phyloP scores from a whole-genome alignment of 306 rosid species.

The Cicer cuneatum region DNA sequence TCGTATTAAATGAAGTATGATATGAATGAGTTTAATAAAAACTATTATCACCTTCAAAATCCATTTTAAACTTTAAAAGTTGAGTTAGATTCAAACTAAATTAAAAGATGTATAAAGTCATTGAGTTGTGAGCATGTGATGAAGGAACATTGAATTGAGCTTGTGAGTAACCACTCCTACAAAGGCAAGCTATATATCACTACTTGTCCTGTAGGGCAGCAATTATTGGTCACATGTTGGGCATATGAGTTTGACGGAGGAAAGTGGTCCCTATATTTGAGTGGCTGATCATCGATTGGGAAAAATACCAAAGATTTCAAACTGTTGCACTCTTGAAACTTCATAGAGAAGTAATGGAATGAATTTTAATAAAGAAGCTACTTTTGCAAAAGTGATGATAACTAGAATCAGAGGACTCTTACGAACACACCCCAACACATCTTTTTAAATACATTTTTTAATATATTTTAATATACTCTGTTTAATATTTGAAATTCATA shows the following conservation, averaged over 20 bases:
- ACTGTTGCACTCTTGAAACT: conserved; percentile 17
- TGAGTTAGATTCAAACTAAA: too few relatives aligned
- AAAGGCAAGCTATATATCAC: background rate
- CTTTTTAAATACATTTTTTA: too few relatives aligned
- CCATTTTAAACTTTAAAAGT: too few relatives aligned
- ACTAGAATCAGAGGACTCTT: too few relatives aligned
- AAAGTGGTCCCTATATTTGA: conserved; percentile 19
- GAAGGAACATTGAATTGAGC: background rate
- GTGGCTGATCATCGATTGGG: background rate
- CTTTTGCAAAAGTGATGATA: conserved; percentile 36
- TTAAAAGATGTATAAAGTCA: background rate
- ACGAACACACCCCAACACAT: too few relatives aligned
- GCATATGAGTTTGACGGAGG: background rate
- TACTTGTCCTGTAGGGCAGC: background rate
- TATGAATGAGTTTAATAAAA: too few relatives aligned
- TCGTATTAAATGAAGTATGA: too few relatives aligned
- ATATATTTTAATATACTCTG: too few relatives aligned
- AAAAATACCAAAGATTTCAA: background rate
- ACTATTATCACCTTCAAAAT: too few relatives aligned
- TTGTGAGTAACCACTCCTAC: background rate
- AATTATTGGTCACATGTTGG: background rate
- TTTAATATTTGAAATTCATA: too few relatives aligned
- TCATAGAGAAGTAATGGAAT: conserved; percentile 31
- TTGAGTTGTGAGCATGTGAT: background rate
- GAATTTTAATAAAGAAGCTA: conserved; percentile 24